A percentile compares a stretch with the other conserved stretches of the same genome.
Conservation (phyloP, 2,329 filamentous ascomycete species). For the Exophiala dermatitidis region DNA sequence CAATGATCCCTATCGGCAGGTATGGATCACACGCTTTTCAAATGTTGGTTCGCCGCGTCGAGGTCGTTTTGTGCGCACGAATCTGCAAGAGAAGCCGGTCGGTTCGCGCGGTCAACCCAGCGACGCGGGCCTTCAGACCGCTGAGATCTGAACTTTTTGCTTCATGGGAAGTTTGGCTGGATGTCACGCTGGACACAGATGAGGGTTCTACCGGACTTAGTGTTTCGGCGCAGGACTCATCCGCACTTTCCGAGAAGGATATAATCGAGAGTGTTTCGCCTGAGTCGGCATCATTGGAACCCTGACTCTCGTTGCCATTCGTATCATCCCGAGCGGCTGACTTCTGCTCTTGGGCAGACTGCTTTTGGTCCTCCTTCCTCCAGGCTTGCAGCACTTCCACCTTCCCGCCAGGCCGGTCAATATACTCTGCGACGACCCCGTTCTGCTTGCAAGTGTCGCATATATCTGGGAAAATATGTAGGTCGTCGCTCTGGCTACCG, state of each 20-base stretch:
- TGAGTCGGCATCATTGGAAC: not conserved
- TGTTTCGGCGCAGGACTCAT: not conserved
- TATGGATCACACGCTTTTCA: not conserved
- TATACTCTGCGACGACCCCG: conserved; percentile 11
- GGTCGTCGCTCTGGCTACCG: conserved; percentile 8
- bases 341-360: not conserved
- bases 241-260: not conserved
- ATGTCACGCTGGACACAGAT: conserved; percentile 3
- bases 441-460: conserved; percentile 13
- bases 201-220: not conserved
- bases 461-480: conserved; percentile 18
- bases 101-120: conserved; percentile 7
- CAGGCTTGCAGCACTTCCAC: conserved; percentile 13
- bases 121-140: conserved; percentile 7
- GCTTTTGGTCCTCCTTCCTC: conserved; percentile 1
- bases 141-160: conserved; percentile 1
- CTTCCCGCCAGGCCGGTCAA: conserved; percentile 18
- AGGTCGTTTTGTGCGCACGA: conserved; percentile 2
- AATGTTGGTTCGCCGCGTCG: not conserved
- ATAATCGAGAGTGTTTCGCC: conserved; percentile 2
- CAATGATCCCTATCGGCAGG: too few species aligned
- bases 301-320: not conserved
- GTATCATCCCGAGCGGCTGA: not conserved
- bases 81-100: conserved; percentile 11
- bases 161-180: not conserved